A percentile compares a stretch with the other conserved stretches of the same genome.
These are phyloP conservation scores for Albizia julibrissin DNA, from an alignment of 306 rosid species.

Conservation along the genomic window DNA sequence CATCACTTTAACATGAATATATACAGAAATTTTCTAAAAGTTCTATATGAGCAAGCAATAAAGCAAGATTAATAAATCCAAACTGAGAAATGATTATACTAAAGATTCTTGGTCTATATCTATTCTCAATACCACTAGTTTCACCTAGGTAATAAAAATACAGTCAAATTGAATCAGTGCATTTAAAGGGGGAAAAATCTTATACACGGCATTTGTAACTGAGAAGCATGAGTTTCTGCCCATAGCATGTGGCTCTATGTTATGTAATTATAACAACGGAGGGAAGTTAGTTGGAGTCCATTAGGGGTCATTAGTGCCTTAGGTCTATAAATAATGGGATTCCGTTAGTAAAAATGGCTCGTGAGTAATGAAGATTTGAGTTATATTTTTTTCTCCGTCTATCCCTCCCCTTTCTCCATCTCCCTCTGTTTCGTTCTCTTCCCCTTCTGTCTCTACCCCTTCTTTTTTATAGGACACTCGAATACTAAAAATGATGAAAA, in stretches of 20 bases:
- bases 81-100: background rate
- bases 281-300: background rate
- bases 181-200: background rate
- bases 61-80: conserved; percentile 17
- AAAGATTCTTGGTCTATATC: background rate
- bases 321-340: background rate
- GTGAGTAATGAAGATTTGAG: background rate
- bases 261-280: background rate
- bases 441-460: too few relatives aligned
- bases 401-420: too few relatives aligned
- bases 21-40: background rate
- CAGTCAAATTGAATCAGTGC: background rate
- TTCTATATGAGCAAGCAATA: background rate
- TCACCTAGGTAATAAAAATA: conserved; percentile 12
- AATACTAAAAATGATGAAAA: too few relatives aligned
- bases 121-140: background rate
- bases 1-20: background rate
- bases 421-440: too few relatives aligned
- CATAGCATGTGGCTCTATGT: conserved; percentile 5
- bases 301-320: background rate
- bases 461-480: too few relatives aligned
- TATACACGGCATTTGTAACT: background rate
- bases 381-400: too few relatives aligned
- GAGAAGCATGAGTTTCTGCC: conserved; percentile 9
- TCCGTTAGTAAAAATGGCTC: background rate